phyloP scores from a whole-genome alignment of 164 flowering plant genomes.

The Akebia trifoliata region DNA sequence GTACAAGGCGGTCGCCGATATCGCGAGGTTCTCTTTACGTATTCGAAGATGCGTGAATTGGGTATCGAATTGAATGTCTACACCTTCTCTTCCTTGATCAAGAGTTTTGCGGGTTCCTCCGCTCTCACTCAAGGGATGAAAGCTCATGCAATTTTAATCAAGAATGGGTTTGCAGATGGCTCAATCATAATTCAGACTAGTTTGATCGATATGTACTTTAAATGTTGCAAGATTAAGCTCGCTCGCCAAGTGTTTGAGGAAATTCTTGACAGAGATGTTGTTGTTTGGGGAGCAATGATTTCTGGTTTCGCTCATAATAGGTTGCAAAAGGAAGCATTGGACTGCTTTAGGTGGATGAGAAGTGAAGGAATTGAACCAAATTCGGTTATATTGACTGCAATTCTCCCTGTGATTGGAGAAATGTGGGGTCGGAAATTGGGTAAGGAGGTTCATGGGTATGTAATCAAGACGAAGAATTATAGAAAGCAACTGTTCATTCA shows the following conservation, averaged over 20 bases:
- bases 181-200: constrained; percentile 43
- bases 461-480: constrained; percentile 49
- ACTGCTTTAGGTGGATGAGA: constrained; percentile 53
- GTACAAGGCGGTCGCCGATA: constrained; percentile 44
- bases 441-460: constrained; percentile 69
- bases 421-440: constrained; percentile 45
- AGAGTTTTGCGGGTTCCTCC: constrained; percentile 68
- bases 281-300: constrained; percentile 81
- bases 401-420: constrained; percentile 72
- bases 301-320: constrained; percentile 82
- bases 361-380: constrained; percentile 56
- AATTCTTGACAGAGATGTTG: constrained; percentile 56
- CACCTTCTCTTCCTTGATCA: constrained; percentile 62
- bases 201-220: constrained; percentile 84
- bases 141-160: constrained; percentile 60
- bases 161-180: constrained; percentile 57
- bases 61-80: constrained; percentile 72
- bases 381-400: constrained; percentile 55
- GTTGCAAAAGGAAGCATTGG: constrained; percentile 53
- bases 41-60: constrained; percentile 48
- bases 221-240: constrained; percentile 68
- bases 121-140: constrained; percentile 57
- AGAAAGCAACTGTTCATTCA: constrained; percentile 50
- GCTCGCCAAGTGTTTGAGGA: constrained; percentile 68
- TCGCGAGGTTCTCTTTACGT: constrained; percentile 33